Base-by-base conservation (phyloP, 352 stramenopile genomes). In the Globisporangium uncinulatum region DNA sequence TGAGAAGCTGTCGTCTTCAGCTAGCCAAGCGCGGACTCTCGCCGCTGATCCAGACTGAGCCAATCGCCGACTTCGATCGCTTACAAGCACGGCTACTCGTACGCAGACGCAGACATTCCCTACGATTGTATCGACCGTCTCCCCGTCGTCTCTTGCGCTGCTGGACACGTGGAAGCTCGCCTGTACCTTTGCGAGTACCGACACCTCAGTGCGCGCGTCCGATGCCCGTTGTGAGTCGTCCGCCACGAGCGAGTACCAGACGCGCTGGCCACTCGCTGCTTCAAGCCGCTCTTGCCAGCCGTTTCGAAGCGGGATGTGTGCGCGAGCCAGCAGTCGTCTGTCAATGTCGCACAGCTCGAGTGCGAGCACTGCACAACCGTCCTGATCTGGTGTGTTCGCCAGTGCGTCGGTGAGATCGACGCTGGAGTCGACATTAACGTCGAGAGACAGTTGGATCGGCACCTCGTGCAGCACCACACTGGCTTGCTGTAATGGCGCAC, bases 221-320 rank as follows among this genome's bases (percentile, higher is more conserved):
- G 34, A 39, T 39, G 10, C 34, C 7, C 10, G 7, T 39, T 13
- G 34, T 1, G 6, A 13, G 6, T 39, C 34, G 34, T 39, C 34
- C 6, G 34, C 34, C 6, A 39, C 34, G 2, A 63, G 7, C 51
- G 45, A 47, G 19, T 60, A 54, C 56, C 61, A 67, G 3, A 37
- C 39, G 39, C 24, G 21, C 11, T 46, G 36, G 9, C 15, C 17
- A 3, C 19, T 51, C 6, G 41, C 20, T 3, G 49, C n/a, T 6
- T 60, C 34, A n/a, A 55, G 34, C 10, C 37, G 50, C 19, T 62
- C 49, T 57, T 44, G 63, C 71, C 71, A 79, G 46, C 61, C 66
- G 10, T 55, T 66, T 14, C 63, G 55, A 6, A 79, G 54, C 31
- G 68, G 66, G 48, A 79, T 39, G 54, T 79, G 68, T 11, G 63